Conservation (phyloP, 495 filamentous ascomycete genomes). For the Paragyromitra xinjiangensis region DNA sequence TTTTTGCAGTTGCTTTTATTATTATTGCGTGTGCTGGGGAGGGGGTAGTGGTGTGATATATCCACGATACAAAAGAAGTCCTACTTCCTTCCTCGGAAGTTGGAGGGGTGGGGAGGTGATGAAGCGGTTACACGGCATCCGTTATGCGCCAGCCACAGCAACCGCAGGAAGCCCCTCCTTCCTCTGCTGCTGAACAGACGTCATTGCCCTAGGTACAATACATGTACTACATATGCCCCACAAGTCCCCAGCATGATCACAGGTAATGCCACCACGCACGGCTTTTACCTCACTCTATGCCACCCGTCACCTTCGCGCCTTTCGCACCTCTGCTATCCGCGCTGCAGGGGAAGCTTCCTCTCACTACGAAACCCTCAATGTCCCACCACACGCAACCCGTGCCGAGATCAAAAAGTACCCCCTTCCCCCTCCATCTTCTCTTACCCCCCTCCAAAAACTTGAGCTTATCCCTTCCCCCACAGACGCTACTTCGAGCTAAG, state of each 20-base stretch:
- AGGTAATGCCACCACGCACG: slow-evolving; percentile 43
- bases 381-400: slow-evolving; percentile 72
- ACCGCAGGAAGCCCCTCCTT: not conserved
- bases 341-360: slow-evolving; percentile 60
- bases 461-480: slow-evolving; percentile 16
- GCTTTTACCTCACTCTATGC: slow-evolving; percentile 1
- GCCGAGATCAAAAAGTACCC: slow-evolving; percentile 84
- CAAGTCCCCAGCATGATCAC: slow-evolving; percentile 29
- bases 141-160: slow-evolving; percentile 18
- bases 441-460: slow-evolving; percentile 19
- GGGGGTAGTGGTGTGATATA: not conserved
- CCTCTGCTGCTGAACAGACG: not conserved
- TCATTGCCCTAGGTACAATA: not conserved
- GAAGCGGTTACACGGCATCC: slow-evolving; percentile 17
- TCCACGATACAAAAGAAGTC: not conserved
- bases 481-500: slow-evolving; percentile 93
- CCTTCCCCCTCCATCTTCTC: not conserved
- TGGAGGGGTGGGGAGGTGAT: not conserved
- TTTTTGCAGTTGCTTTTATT: slow-evolving; percentile 20
- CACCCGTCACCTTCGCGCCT: slow-evolving; percentile 32
- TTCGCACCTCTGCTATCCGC: slow-evolving; percentile 61
- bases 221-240: not conserved
- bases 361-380: slow-evolving; percentile 84
- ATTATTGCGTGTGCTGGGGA: not conserved
- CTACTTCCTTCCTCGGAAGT: not conserved